phyloP scores from a whole-genome alignment of 2,329 filamentous ascomycete species.

The Fusarium udum region DNA sequence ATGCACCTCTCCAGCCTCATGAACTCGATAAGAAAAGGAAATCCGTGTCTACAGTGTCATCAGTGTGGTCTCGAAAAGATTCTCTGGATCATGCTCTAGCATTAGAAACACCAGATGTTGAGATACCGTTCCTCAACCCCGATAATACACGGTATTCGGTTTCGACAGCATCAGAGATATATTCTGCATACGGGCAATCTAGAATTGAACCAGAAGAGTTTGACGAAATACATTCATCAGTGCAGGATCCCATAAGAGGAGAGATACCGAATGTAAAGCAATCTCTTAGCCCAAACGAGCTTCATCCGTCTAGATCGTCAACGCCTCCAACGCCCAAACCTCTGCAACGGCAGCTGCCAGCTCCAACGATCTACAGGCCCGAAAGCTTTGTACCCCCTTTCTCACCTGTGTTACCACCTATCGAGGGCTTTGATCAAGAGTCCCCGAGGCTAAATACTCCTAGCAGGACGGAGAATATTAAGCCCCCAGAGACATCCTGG shows the following conservation, averaged over 20 bases:
- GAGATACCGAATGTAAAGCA: conserved; percentile 7
- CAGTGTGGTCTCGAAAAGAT: conserved; percentile 4
- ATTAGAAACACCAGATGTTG: conserved; percentile 8
- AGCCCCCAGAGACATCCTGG: conserved; percentile 9
- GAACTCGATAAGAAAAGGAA: conserved; percentile 13
- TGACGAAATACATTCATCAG: conserved; percentile 1
- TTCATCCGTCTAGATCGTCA: conserved; percentile 4
- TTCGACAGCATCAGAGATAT: conserved; percentile 22
- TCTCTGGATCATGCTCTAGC: background rate
- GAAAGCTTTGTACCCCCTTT: conserved; percentile 16
- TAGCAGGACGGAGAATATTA: background rate
- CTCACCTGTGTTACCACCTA: background rate
- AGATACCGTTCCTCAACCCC: conserved; percentile 18
- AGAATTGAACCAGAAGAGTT: conserved; percentile 16
- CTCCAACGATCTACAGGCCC: conserved; percentile 7
- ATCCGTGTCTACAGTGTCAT: conserved; percentile 17
- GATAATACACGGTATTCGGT: conserved; percentile 18
- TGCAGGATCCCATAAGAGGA: conserved; percentile 8
- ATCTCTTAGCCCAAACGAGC: conserved; percentile 13
- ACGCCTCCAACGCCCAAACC: conserved; percentile 18
- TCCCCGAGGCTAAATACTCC: background rate
- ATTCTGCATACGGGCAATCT: conserved; percentile 13
- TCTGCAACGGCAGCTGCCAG: conserved; percentile 5
- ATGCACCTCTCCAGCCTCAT: conserved; percentile 13
- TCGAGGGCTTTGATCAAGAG: background rate